phyloP scores from a whole-genome alignment of 768 basidiomycete species.

The Psilocybe cyanescens region DNA sequence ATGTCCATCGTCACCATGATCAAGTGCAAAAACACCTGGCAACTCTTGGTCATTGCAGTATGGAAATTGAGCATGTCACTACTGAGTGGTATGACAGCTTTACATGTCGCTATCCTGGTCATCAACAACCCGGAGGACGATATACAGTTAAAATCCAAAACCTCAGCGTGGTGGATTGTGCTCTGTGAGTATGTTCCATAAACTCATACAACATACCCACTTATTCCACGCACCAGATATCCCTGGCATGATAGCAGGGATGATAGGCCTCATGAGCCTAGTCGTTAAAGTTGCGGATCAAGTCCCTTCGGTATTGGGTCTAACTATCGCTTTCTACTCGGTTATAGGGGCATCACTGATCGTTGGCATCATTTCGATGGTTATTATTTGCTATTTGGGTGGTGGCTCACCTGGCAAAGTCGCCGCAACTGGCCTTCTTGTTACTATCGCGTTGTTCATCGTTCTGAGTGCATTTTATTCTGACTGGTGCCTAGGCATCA shows the following conservation, averaged over 20 bases:
- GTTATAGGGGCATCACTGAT: conserved; percentile 26
- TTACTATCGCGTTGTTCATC: conserved; percentile 24
- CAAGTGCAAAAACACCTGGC: conserved; percentile 29
- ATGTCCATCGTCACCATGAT: conserved; percentile 30
- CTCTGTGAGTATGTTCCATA: conserved; percentile 19
- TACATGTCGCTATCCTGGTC: conserved; percentile 26
- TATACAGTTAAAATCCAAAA: conserved; percentile 19
- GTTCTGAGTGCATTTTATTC: conserved; percentile 30
- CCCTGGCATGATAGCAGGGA: conserved; percentile 34
- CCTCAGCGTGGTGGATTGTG: conserved; percentile 26
- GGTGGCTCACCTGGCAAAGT: conserved; percentile 23
- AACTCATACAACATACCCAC: no score
- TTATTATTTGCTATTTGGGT: conserved; percentile 22
- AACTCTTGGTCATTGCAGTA: conserved; percentile 28
- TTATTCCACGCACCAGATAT: conserved; percentile 20
- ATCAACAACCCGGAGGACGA: conserved; percentile 22
- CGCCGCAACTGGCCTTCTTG: conserved; percentile 24
- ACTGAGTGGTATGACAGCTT: conserved; percentile 25
- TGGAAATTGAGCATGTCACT: conserved; percentile 32
- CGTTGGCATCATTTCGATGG: conserved; percentile 21
- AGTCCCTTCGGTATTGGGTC: conserved; percentile 17
- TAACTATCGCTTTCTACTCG: conserved; percentile 30
- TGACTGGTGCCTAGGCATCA: conserved; percentile 33
- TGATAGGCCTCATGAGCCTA: conserved; percentile 34
- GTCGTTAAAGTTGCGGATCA: conserved; percentile 25